A percentile compares a stretch with the other conserved stretches of the same genome.
phyloP scores from a whole-genome alignment of 768 basidiomycete genomes.

The Russula lepida region DNA sequence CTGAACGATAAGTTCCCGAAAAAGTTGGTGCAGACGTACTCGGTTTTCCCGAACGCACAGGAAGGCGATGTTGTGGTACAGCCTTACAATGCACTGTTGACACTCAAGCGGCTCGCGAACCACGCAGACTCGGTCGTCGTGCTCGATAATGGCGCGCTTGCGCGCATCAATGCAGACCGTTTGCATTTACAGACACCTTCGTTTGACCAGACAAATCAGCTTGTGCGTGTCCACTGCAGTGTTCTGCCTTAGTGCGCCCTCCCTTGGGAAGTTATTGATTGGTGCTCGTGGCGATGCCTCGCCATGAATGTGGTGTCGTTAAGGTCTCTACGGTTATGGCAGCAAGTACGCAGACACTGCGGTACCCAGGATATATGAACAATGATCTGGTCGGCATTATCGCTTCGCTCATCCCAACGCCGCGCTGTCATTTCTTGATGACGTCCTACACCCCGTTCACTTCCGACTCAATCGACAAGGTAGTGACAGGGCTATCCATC shows the following conservation, averaged over 20 bases:
- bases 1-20: constrained; percentile 98
- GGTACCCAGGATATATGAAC: constrained; percentile 99
- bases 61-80: constrained; percentile 98
- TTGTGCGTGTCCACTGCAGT: constrained; percentile 35
- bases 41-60: constrained; percentile 91
- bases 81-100: constrained; percentile 92
- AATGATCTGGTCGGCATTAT: constrained; percentile 97
- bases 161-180: constrained; percentile 88
- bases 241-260: not conserved
- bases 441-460: constrained; percentile 99
- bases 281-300: not conserved
- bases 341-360: constrained; percentile 90
- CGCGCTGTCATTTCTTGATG: constrained; percentile 96
- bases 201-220: constrained; percentile 88
- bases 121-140: constrained; percentile 98
- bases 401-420: constrained; percentile 93
- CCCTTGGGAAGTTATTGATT: not conserved
- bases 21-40: constrained; percentile 98
- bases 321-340: constrained; percentile 97
- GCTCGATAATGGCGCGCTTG: constrained; percentile 89
- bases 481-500: constrained; percentile 23
- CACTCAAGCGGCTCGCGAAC: constrained; percentile 88
- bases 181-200: constrained; percentile 80
- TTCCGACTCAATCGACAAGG: constrained; percentile 94
- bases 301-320: not conserved